A percentile compares a stretch with the other conserved stretches of the same genome.
Conservation (phyloP, 2,329 filamentous ascomycete genomes). For the Colletotrichum gloeosporioides region DNA sequence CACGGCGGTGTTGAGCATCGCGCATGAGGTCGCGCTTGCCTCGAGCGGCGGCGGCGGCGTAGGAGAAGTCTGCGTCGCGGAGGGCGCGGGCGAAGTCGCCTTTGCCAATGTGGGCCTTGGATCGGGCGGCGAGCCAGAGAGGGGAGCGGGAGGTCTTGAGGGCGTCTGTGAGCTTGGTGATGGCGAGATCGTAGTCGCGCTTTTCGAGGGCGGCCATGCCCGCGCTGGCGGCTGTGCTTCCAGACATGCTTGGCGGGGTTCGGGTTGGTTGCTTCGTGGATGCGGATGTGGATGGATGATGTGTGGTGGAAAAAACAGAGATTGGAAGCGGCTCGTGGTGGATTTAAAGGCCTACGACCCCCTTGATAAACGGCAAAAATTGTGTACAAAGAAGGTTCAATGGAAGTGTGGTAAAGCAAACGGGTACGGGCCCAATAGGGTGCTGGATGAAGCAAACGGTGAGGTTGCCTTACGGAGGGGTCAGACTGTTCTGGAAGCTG, state of each 20-base stretch:
- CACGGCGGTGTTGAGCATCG: slow-evolving; percentile 82
- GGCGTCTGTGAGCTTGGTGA: slow-evolving; percentile 71
- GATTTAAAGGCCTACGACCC: background rate
- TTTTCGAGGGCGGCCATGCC: slow-evolving; percentile 71
- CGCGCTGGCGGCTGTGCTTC: slow-evolving; percentile 54
- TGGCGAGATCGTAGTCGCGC: slow-evolving; percentile 70
- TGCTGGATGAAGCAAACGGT: background rate
- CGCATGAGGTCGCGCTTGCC: slow-evolving; percentile 78
- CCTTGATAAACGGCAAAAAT: background rate
- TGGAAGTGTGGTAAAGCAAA: background rate
- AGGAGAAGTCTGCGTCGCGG: slow-evolving; percentile 71
- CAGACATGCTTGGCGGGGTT: slow-evolving; percentile 48
- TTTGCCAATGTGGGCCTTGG: slow-evolving; percentile 76
- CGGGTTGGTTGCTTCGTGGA: background rate
- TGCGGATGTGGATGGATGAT: background rate
- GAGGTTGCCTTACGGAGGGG: background rate
- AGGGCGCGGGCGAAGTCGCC: slow-evolving; percentile 69
- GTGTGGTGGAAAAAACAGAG: background rate
- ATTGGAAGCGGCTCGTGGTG: background rate
- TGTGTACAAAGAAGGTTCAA: background rate
- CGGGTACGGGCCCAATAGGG: background rate
- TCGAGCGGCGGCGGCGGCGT: slow-evolving; percentile 67
- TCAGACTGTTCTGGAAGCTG: slow-evolving; percentile 36
- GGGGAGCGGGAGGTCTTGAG: slow-evolving; percentile 72
- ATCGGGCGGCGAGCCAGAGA: slow-evolving; percentile 81